Conservation (phyloP, 345 rosid genomes). For the Salix arbutifolia region DNA sequence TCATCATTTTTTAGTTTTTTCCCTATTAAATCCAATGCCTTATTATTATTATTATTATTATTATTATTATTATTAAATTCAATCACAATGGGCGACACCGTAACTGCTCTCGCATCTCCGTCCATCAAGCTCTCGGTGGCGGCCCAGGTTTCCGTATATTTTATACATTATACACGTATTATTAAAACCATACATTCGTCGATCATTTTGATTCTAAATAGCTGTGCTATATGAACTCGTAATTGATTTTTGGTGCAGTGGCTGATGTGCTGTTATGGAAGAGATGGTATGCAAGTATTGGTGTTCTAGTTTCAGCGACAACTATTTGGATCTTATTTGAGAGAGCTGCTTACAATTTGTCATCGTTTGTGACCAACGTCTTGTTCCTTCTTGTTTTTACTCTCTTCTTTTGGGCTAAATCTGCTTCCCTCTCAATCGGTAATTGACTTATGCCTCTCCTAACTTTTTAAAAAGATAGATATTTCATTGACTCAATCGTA, state of each 20-base stretch:
- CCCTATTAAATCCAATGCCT: no score
- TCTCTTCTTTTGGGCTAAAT: constrained; percentile 96
- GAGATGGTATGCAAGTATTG: constrained; percentile 46
- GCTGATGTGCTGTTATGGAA: constrained; percentile 87
- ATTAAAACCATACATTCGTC: not conserved
- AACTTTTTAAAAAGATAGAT: not conserved
- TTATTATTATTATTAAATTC: not conserved
- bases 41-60: no score
- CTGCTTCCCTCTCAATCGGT: constrained; percentile 94
- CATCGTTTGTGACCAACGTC: constrained; percentile 71
- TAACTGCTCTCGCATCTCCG: constrained; percentile 45
- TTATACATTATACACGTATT: no score
- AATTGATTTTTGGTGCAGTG: constrained; percentile 32
- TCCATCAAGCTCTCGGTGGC: constrained; percentile 73
- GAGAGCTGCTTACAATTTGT: constrained; percentile 66
- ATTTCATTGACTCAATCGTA: not conserved
- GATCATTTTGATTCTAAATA: constrained; percentile 7
- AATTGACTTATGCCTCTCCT: not conserved
- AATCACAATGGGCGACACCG: constrained; percentile 22
- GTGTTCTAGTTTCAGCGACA: constrained; percentile 50
- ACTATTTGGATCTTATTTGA: constrained; percentile 71
- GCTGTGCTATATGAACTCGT: constrained; percentile 1
- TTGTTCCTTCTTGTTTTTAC: constrained; percentile 63
- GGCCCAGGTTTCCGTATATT: constrained; percentile 52
- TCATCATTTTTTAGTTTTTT: no score